phyloP scores from a whole-genome alignment of 768 basidiomycete species.

The Termitomyces bulborhizus region DNA sequence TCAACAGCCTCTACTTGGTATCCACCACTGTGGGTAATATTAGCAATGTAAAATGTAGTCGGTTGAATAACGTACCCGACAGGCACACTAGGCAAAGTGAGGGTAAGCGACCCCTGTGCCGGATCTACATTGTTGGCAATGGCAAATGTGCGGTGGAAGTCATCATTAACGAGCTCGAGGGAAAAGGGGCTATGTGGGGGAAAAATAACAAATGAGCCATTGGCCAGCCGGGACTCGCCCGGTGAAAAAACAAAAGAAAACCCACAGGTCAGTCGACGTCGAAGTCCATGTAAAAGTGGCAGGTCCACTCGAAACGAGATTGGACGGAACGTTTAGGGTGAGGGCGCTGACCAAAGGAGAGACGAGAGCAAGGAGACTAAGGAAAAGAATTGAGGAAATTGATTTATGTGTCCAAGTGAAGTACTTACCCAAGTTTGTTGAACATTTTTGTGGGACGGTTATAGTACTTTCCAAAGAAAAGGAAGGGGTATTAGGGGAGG shows the following conservation, averaged over 20 bases:
- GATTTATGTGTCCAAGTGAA: no score
- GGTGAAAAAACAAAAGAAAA: slow-evolving; percentile 2
- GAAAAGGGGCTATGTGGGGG: slow-evolving; percentile 25
- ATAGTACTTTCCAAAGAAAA: slow-evolving; percentile 5
- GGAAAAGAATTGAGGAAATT: background rate
- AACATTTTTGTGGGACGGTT: slow-evolving; percentile 19
- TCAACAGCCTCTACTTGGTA: slow-evolving; percentile 46
- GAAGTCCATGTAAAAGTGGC: slow-evolving; percentile 45
- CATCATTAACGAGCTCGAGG: slow-evolving; percentile 39
- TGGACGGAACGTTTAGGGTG: slow-evolving; percentile 29
- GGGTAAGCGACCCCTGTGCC: slow-evolving; percentile 18
- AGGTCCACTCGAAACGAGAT: slow-evolving; percentile 22
- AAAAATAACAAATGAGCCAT: background rate
- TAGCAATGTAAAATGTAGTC: background rate
- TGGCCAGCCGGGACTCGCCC: background rate
- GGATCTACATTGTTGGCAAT: slow-evolving; percentile 50
- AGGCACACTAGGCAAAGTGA: slow-evolving; percentile 44
- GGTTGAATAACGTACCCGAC: slow-evolving; percentile 29
- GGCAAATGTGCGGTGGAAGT: slow-evolving; percentile 48
- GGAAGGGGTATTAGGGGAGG: slow-evolving; percentile 15
- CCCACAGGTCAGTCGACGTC: slow-evolving; percentile 35
- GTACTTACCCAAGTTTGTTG: background rate
- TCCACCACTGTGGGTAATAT: slow-evolving; percentile 24
- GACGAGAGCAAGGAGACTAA: slow-evolving; percentile 36
- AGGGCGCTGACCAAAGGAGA: slow-evolving; percentile 45